Base-by-base conservation (phyloP, 1,284 basidiomycete genomes). In the Wolfiporia cocos region DNA sequence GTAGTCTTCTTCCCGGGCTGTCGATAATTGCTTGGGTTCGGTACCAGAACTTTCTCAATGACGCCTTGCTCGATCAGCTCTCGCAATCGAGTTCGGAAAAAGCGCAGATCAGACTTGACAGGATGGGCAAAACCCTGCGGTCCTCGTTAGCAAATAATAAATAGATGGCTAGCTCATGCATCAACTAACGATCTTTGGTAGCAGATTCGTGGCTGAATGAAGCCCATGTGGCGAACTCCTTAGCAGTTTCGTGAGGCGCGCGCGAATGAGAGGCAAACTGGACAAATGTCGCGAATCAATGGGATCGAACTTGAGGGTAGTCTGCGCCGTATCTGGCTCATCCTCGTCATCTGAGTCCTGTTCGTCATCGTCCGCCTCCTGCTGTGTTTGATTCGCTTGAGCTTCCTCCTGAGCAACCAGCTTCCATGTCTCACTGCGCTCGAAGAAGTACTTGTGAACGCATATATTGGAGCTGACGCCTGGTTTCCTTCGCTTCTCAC, bases 361-460 rank as follows among this genome's bases (percentile, higher is more conserved):
- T 33, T 63, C 49, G n/a, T 50, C 48, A 28, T 56, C 40, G 28
- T 45, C 62, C 31, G 66, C 61, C 2, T 56, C 64, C 15, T 41
- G 34, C 30, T 42, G 33, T 37, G 26, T 19, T 19, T 39, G 42
- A 17, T 65, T 44, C 61, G 68, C 42, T 66, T 66, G 58, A 33
- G 61, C 64, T 58, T 84, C 84, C 61, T 87, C 85, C 22, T 78
- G 72, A 11, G 76, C 73, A 44, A 89, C 81, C 37, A 71, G 73
- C 55, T 79, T 74, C 86, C 86, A 89, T 15, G 74, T 68, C 1
- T 76, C 65, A 55, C 75, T 85, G 28, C 76, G 71, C 39, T 87
- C 81, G 53, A 79, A 86, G 56, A 89, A 88, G 54, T 87, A 78
- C 54, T 76, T 84, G 63, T 87, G 86, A 38, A 90, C 78, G 53